Conservation (phyloP, 2,329 filamentous ascomycete genomes). For the Aspergillus costaricaensis region DNA sequence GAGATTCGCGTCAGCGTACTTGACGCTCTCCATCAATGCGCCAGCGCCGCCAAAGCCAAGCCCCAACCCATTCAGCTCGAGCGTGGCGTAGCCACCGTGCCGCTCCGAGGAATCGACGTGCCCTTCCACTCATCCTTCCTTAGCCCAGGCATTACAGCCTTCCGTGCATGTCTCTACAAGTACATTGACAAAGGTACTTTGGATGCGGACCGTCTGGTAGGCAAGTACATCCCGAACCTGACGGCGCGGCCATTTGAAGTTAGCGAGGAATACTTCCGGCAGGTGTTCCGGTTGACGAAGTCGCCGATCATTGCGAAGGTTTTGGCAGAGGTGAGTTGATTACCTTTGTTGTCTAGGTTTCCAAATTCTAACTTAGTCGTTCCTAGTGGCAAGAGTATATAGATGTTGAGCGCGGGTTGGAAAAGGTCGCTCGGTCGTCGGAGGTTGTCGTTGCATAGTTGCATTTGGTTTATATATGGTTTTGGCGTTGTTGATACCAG, state of each 20-base stretch:
- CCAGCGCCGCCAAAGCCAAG: neutral
- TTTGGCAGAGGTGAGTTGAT: neutral
- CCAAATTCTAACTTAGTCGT: neutral
- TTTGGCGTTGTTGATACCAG: neutral
- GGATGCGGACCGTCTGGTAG: neutral
- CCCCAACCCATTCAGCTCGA: neutral
- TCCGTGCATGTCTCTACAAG: constrained; percentile 3
- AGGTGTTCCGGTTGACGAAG: constrained; percentile 1
- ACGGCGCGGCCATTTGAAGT: constrained; percentile 8
- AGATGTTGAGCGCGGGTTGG: neutral
- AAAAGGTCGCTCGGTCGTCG: neutral
- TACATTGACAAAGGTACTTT: neutral
- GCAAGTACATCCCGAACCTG: constrained; percentile 7
- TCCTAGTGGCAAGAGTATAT: neutral
- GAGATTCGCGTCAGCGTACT: neutral
- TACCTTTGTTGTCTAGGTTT: neutral
- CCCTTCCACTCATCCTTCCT: constrained; percentile 12
- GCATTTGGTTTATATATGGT: neutral
- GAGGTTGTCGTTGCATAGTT: neutral
- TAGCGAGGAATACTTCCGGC: neutral
- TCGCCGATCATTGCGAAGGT: neutral
- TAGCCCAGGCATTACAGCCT: neutral
- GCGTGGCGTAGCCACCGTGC: constrained; percentile 5
- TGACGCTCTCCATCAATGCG: neutral
- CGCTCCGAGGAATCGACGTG: constrained; percentile 9